phyloP scores from a whole-genome alignment of 768 basidiomycete genomes.

The Boletus tomentosulus region DNA sequence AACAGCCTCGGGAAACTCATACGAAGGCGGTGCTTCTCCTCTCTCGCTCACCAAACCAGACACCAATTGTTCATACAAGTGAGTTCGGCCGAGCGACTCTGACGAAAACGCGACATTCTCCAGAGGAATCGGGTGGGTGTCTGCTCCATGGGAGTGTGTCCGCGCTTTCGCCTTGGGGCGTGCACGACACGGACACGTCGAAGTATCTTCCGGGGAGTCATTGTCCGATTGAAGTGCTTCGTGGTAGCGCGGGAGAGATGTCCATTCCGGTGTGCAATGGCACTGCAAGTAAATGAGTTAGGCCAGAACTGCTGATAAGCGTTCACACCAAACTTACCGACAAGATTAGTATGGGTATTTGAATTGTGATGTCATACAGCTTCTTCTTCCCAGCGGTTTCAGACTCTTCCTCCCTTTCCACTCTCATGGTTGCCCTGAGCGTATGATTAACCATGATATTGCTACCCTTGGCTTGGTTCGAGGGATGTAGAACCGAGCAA shows the following conservation, averaged over 20 bases:
- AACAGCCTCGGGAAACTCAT: slow-evolving; percentile 5
- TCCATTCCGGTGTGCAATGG: slow-evolving; percentile 77
- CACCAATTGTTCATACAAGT: slow-evolving; percentile 74
- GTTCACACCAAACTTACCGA: slow-evolving; percentile 52
- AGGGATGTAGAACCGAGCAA: slow-evolving; percentile 62
- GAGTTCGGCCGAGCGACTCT: slow-evolving; percentile 41
- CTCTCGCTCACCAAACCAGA: slow-evolving; percentile 76
- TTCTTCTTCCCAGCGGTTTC: slow-evolving; percentile 77
- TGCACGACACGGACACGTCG: slow-evolving; percentile 44
- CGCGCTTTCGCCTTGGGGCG: slow-evolving; percentile 11
- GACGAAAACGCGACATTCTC: slow-evolving; percentile 2
- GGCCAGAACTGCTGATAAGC: not conserved
- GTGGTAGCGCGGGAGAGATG: slow-evolving; percentile 72
- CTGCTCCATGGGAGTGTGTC: not conserved
- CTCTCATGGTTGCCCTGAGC: slow-evolving; percentile 78
- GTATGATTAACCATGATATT: slow-evolving; percentile 73
- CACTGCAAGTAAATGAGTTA: slow-evolving; percentile 43
- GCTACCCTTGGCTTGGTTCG: slow-evolving; percentile 55
- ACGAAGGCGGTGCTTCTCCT: slow-evolving; percentile 78
- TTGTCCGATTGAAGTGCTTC: slow-evolving; percentile 25
- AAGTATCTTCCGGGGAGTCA: slow-evolving; percentile 4
- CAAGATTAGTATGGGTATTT: slow-evolving; percentile 81
- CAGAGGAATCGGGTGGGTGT: slow-evolving; percentile 26
- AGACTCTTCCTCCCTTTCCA: slow-evolving; percentile 68
- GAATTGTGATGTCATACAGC: slow-evolving; percentile 82